Base-by-base conservation (phyloP, 805 yeast species). In the Spathaspora arborariae region DNA sequence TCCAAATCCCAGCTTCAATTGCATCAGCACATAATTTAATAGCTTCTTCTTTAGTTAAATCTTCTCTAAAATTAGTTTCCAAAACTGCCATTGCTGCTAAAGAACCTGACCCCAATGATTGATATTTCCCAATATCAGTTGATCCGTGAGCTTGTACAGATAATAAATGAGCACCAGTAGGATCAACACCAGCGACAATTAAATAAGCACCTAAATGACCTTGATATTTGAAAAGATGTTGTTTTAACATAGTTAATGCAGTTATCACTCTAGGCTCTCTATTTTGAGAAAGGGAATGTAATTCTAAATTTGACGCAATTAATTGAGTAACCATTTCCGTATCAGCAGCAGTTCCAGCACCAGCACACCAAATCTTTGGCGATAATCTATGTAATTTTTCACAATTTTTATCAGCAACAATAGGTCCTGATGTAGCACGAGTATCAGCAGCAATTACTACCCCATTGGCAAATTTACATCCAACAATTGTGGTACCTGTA, bases 291-390 rank as follows among this genome's bases (percentile, higher is more conserved):
- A 90, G 74, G 7, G 95, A 75, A 67, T 92, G 99, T 51, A 94
- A 74, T 68, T 94, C 99, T 53, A 94, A 73, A 64, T 92, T 91
- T 34, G 96, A 88, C 33, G 89, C 81, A 56, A 90, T 90, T 61
- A 94, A 76, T 66, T 90, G 96, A 4, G 99, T 94, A 35, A 94
- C 98, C 82, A 90, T 89, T 66, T 94, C 98, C 10, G 97, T 94
- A 65, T 94, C 99, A 6, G 99, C 98, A 24, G 99, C 99, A n/a
- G 99, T 94, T 67, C 99, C 99, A 2, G 99, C 99, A 60, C 99
- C 99, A 44, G 99, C 99, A 82, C 99, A 92, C 97, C 97, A 92
- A 63, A 91, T 90, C 60, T 78, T 80, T 8, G 97, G 96, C 5
- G 96, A 79, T 54, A 91, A 76, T 56, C 95, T 74, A 70, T 92